Percentiles rank a stretch among this genome's conserved stretches.
Evolutionary conservation across 2,329 filamentous ascomycete species (phyloP).

Genomic region (Paraconiothyrium sp.): DNA sequence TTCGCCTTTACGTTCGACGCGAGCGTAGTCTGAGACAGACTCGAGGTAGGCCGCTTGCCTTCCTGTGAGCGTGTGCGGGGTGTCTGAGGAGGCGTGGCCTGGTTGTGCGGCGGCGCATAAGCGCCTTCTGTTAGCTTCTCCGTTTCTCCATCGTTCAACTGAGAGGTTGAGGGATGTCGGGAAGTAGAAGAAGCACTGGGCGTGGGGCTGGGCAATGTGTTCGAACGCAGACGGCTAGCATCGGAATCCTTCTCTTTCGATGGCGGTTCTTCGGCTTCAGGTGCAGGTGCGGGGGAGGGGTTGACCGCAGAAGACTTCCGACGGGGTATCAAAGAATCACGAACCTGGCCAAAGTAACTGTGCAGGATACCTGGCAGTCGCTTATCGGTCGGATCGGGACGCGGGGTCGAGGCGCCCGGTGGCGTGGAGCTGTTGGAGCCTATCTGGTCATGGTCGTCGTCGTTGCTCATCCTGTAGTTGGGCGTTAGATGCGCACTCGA

Average conservation of each 20-base stretch:
- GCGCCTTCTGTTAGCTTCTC: conserved; percentile 89
- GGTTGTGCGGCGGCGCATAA: conserved; percentile 67
- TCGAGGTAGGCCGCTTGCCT: conserved; percentile 52
- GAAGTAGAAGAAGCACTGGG: conserved; percentile 58
- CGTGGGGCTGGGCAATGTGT: conserved; percentile 62
- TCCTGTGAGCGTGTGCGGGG: conserved; percentile 84
- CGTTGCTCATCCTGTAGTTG: conserved; percentile 60
- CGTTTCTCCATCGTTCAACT: conserved; percentile 70
- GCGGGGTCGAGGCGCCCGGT: conserved; percentile 90
- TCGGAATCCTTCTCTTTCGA: conserved; percentile 34
- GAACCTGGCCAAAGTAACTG: conserved; percentile 99
- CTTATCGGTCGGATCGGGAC: conserved; percentile 93
- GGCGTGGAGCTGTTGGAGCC: conserved; percentile 84
- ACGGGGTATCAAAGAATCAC: conserved; percentile 69
- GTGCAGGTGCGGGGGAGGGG: conserved; percentile 48
- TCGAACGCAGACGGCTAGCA: conserved; percentile 56
- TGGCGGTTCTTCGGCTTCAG: conserved; percentile 28
- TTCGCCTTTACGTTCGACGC: conserved; percentile 54
- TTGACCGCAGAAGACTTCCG: conserved; percentile 51
- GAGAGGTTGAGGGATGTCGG: conserved; percentile 62
- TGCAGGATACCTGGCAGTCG: conserved; percentile 92
- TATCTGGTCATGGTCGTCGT: conserved; percentile 79
- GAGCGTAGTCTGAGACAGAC: conserved; percentile 62
- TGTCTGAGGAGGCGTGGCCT: conserved; percentile 93
- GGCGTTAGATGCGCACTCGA: conserved; percentile 49